Base-by-base conservation (phyloP, 2,329 filamentous ascomycete genomes). In the Rhexocercosporidium sp. region DNA sequence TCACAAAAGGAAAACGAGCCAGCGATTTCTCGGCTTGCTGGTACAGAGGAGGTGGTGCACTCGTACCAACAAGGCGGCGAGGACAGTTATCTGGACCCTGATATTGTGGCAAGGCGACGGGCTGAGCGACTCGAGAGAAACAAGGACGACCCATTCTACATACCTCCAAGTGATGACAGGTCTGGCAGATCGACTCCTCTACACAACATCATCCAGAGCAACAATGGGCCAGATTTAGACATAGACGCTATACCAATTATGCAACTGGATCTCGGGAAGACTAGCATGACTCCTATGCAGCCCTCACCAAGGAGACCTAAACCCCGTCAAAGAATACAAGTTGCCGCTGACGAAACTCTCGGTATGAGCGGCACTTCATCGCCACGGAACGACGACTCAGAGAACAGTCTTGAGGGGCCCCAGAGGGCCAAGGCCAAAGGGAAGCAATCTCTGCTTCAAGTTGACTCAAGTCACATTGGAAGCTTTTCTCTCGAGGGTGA, bases 241-340 rank as follows among this genome's bases (percentile, higher is more conserved):
- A 90, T 99, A 51, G 96, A 99, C 79, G 88, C 93, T 1, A 99
- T 99, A 74, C 96, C 96, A 1, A 95, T 99, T 74, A 96, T 99
- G 89, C 90, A 97, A 77, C 85, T 99, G 56, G 90, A 96, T 69
- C 85, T 97, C 8, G 89, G 90, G 37, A 86, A 85, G 67, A 79
- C 78, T 46, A 75, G 68, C 49, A 22, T 69, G 3, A 59, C 68
- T 65, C 64, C 77, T 59, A 64, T 76, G 60, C 69, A 73, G 73
- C 67, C 59, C 69, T 76, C 16, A 66, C 76, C 67, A 79, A 69
- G 75, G 78, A 73, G 71, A 64, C 77, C 75, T 25, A 82, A 84
- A 71, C 79, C 83, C 5, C 82, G 85, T 1, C 88, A 88, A 66
- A 87, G 84, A 72, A 86, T 94, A 70, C 82, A 92, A 46, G 86